Conservation (phyloP, 805 yeast genomes). For the Candida manassasensis region DNA sequence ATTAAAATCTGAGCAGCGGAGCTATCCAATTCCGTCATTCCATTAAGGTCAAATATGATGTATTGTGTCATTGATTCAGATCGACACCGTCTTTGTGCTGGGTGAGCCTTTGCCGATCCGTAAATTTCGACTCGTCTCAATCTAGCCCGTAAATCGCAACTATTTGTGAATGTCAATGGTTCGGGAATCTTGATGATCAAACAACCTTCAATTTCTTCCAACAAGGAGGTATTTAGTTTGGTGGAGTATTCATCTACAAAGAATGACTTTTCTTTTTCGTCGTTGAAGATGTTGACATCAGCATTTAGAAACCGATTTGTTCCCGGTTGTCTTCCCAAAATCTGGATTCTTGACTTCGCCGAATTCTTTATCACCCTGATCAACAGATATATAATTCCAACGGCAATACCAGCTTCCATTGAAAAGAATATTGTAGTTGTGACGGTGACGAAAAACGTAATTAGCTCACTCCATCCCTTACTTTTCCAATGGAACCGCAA, state of each 20-base stretch:
- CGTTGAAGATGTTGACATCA: conserved; percentile 19
- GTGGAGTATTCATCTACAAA: conserved; percentile 33
- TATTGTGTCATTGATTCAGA: conserved; percentile 36
- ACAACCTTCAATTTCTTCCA: conserved; percentile 54
- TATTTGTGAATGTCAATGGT: conserved; percentile 83
- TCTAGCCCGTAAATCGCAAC: conserved; percentile 52
- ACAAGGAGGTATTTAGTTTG: conserved; percentile 29
- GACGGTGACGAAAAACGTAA: conserved; percentile 40
- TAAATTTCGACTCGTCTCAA: conserved; percentile 38
- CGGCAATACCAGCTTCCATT: conserved; percentile 81
- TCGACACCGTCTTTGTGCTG: conserved; percentile 34
- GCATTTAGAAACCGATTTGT: conserved; percentile 40
- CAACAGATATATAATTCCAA: conserved; percentile 81
- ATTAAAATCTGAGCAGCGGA: conserved; percentile 37
- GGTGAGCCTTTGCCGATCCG: conserved; percentile 42
- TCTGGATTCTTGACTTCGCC: conserved; percentile 40
- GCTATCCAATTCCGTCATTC: conserved; percentile 40
- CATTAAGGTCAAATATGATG: conserved; percentile 37
- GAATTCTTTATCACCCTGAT: conserved; percentile 55
- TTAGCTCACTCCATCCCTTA: conserved; percentile 71
- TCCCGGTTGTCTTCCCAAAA: conserved; percentile 40
- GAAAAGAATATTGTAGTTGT: conserved; percentile 46
- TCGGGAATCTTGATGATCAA: conserved; percentile 80
- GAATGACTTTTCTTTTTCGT: conserved; percentile 10
- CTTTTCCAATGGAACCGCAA: conserved; percentile 66